Evolutionary conservation across 1,139 yeast species (phyloP), one percentile per base, ranked within the genome.

Genomic region (Magnusiomyces sp.): DNA sequence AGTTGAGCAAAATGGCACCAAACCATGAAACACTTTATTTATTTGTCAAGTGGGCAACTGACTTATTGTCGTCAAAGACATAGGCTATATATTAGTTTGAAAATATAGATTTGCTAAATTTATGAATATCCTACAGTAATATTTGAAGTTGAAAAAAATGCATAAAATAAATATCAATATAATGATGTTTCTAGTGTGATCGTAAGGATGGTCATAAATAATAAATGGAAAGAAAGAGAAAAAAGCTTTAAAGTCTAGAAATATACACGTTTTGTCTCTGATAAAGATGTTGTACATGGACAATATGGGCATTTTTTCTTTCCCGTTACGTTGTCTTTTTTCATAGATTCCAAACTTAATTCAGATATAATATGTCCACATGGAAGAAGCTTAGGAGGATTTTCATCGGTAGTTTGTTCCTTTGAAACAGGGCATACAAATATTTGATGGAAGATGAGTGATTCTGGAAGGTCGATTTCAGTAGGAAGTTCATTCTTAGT

Each of bases 391-490:
- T 73, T 73, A 1, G 87, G 83, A 2, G 85, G 83, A 57, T 81
- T 81, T 11, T 62, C 67, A 11, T 62, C 64, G 0, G 83, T 79
- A 0, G 86, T 75, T 60, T 90, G 96, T 58, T 88, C 95, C 64
- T 87, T 85, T 6, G 92, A 77, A 1, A 89, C 90, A 0, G 97
- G 97, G 64, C 97, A 89, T 3, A 88, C 89, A 65, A 88, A 89
- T 2, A 89, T 81, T 0, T 95, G 87, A 65, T 89, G 97, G 66
- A 80, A 85, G 46, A 71, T 71, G 46, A 78, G 63, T 33, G 66
- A 66, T 0, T 65, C 63, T 0, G 87, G 86, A 31, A 81, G 63
- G 32, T 74, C 72, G 39, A 79, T 72, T 53, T 78, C 84, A 48
- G 80, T 77, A 2, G 86, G 85, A 32, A 81, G 62, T 61, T 81